Conservation (phyloP, 345 rosid species). For the Hibiscus trionum region DNA sequence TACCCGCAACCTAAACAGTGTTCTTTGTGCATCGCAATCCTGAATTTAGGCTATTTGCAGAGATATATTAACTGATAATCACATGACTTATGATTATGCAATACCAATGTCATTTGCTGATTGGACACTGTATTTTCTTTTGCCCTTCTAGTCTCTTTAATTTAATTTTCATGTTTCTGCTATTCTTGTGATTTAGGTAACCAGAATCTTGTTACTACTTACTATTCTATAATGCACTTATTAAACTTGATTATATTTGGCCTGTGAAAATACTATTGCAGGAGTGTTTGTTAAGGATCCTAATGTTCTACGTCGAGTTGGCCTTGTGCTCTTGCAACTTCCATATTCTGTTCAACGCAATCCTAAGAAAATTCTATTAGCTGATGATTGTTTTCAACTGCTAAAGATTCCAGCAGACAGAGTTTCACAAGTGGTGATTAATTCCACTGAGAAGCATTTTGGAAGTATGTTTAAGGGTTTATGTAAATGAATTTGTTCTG, state of each 20-base stretch:
- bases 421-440: slow-evolving; percentile 60
- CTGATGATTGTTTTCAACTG: slow-evolving; percentile 84
- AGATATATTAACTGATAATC: not conserved
- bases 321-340: slow-evolving; percentile 82
- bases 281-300: slow-evolving; percentile 97
- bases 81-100: not conserved
- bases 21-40: not conserved
- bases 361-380: slow-evolving; percentile 82
- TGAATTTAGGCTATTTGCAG: not conserved
- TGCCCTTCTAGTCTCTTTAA: no score
- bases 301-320: slow-evolving; percentile 60
- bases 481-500: not conserved
- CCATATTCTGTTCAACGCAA: slow-evolving; percentile 69
- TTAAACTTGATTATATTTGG: not conserved
- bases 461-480: slow-evolving; percentile 59
- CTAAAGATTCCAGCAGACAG: slow-evolving; percentile 58
- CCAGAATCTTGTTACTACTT: no score
- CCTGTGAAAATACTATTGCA: slow-evolving; percentile 26
- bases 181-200: no score
- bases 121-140: no score
- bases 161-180: no score
- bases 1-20: not conserved
- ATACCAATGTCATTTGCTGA: slow-evolving; percentile 1
- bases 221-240: no score
- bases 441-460: slow-evolving; percentile 73